Conservation (phyloP, 768 basidiomycete species). For the Tricholoma sp. region DNA sequence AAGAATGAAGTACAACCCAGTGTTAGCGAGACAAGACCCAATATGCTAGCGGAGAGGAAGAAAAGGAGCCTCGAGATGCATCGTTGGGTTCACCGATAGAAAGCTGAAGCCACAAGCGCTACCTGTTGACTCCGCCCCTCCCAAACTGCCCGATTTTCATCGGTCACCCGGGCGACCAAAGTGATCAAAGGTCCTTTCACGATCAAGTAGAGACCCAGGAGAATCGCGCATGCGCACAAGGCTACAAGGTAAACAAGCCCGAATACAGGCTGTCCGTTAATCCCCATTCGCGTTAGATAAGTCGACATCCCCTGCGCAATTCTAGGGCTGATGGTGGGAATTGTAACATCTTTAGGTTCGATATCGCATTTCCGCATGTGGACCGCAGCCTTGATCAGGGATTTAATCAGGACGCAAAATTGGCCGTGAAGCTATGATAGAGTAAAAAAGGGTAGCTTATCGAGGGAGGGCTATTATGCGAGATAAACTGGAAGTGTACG, state of each 20-base stretch:
- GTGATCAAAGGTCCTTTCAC: background rate
- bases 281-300: background rate
- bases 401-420: background rate
- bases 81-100: background rate
- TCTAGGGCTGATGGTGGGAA: background rate
- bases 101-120: background rate
- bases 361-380: background rate
- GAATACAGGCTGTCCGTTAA: background rate
- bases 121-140: background rate
- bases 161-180: background rate
- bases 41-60: background rate
- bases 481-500: background rate
- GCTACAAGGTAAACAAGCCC: background rate
- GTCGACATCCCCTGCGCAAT: background rate
- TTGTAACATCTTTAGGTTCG: background rate
- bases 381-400: background rate
- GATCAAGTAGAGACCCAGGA: background rate
- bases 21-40: background rate
- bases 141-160: background rate
- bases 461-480: background rate
- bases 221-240: background rate
- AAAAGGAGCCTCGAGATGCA: background rate
- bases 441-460: background rate
- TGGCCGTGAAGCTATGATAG: background rate
- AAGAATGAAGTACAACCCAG: background rate